These are phyloP conservation scores for Claviceps capensis DNA, from an alignment of 2,329 filamentous ascomycete species.

Conservation along the genomic window DNA sequence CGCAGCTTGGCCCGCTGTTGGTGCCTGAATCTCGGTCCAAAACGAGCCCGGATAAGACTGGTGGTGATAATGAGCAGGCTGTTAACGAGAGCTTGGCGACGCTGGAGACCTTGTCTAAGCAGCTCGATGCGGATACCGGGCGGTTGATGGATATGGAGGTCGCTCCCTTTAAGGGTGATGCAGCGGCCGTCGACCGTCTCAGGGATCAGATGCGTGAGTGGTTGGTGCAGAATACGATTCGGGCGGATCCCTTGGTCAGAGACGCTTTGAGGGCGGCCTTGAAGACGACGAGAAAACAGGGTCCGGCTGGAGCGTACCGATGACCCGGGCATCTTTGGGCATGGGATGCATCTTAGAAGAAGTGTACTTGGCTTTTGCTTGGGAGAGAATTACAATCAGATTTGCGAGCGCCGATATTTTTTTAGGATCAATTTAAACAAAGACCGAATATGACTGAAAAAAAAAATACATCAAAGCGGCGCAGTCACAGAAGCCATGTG, in stretches of 20 bases:
- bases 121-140: slow-evolving; percentile 54
- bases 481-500: too few relatives aligned
- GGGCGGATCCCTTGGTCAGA: slow-evolving; percentile 66
- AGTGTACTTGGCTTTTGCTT: too few relatives aligned
- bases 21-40: slow-evolving; percentile 23
- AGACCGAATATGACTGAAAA: too few relatives aligned
- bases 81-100: slow-evolving; percentile 41
- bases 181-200: slow-evolving; percentile 41
- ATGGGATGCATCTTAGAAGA: too few relatives aligned
- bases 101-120: slow-evolving; percentile 44
- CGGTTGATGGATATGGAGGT: slow-evolving; percentile 66
- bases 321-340: slow-evolving; percentile 10
- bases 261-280: slow-evolving; percentile 61
- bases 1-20: slow-evolving; percentile 62
- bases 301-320: slow-evolving; percentile 44
- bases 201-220: slow-evolving; percentile 68
- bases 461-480: too few relatives aligned
- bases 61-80: slow-evolving; percentile 30
- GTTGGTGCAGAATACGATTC: slow-evolving; percentile 75
- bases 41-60: slow-evolving; percentile 8
- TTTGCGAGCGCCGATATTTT: too few relatives aligned
- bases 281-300: slow-evolving; percentile 46
- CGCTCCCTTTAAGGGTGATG: slow-evolving; percentile 66
- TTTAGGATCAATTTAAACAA: too few relatives aligned
- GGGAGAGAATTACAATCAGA: too few relatives aligned